Percentiles rank a stretch among this genome's conserved stretches.
phyloP scores from a whole-genome alignment of 805 yeast genomes.

The Candida suzukii region DNA sequence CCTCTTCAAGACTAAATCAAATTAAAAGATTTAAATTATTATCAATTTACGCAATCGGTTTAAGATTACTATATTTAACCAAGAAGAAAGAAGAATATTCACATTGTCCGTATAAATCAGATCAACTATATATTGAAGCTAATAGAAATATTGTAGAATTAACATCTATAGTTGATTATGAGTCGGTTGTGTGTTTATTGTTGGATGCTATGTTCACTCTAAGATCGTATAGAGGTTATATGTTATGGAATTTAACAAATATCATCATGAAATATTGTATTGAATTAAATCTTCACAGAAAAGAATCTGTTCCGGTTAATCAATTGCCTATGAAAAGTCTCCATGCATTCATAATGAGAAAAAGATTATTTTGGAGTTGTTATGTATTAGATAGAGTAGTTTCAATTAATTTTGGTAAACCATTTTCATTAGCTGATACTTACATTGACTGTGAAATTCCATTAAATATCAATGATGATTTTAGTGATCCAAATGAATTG shows the following conservation, averaged over 20 bases:
- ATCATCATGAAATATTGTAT: constrained; percentile 13
- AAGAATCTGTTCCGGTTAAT: constrained; percentile 2
- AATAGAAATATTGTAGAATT: constrained; percentile 6
- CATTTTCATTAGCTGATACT: constrained; percentile 39
- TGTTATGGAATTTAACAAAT: constrained; percentile 15
- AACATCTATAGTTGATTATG: constrained; percentile 8
- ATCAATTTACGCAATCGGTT: constrained; percentile 14
- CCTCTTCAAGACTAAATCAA: constrained; percentile 4
- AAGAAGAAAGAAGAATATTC: background rate
- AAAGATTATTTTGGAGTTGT: constrained; percentile 40
- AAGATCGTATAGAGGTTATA: constrained; percentile 12
- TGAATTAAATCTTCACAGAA: constrained; percentile 13
- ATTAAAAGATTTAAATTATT: constrained; percentile 8
- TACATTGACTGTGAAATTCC: constrained; percentile 43
- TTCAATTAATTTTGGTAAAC: constrained; percentile 42
- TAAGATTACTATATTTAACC: constrained; percentile 2
- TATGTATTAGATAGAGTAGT: constrained; percentile 42
- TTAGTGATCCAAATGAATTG: constrained; percentile 10
- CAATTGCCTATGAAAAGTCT: constrained; percentile 7
- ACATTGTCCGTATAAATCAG: background rate
- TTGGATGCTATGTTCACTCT: constrained; percentile 11
- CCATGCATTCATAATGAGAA: constrained; percentile 11
- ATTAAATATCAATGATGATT: constrained; percentile 13
- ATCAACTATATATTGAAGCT: constrained; percentile 8
- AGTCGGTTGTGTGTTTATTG: constrained; percentile 9